These are phyloP conservation scores for Lipomyces oligophaga DNA, from an alignment of 805 yeast genomes.

Conservation along the genomic window DNA sequence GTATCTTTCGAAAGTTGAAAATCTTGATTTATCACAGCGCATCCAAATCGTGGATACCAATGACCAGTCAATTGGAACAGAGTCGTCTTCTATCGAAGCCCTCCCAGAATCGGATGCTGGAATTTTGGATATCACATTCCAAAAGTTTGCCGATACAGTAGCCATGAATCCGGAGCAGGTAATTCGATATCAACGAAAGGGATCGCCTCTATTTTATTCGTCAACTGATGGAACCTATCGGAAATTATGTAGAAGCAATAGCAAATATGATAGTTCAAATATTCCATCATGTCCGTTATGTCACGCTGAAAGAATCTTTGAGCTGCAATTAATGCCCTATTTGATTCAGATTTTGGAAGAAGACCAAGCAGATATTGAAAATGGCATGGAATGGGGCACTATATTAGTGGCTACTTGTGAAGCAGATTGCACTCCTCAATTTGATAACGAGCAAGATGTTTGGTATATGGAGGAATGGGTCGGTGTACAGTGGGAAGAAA, in stretches of 20 bases:
- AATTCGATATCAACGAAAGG: slow-evolving; percentile 76
- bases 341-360: slow-evolving; percentile 78
- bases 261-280: slow-evolving; percentile 29
- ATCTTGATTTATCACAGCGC: slow-evolving; percentile 3
- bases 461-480: slow-evolving; percentile 78
- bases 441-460: slow-evolving; percentile 59
- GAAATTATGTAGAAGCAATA: slow-evolving; percentile 35
- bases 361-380: slow-evolving; percentile 44
- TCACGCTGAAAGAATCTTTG: slow-evolving; percentile 51
- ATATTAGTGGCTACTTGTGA: slow-evolving; percentile 74
- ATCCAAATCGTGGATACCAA: slow-evolving; percentile 27
- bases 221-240: slow-evolving; percentile 54
- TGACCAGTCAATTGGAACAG: slow-evolving; percentile 23
- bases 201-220: slow-evolving; percentile 71
- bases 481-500: slow-evolving; percentile 80
- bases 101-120: slow-evolving; percentile 17
- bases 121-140: slow-evolving; percentile 68
- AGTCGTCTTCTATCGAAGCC: slow-evolving; percentile 26
- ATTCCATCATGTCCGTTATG: slow-evolving; percentile 68
- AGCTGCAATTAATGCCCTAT: slow-evolving; percentile 92
- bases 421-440: slow-evolving; percentile 56
- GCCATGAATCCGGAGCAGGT: slow-evolving; percentile 85
- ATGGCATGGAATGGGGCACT: slow-evolving; percentile 98
- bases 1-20: slow-evolving; percentile 14
- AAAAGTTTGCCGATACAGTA: slow-evolving; percentile 68